These are phyloP conservation scores for Globisporangium polare DNA, from an alignment of 352 stramenopile genomes.

Conservation along the genomic window DNA sequence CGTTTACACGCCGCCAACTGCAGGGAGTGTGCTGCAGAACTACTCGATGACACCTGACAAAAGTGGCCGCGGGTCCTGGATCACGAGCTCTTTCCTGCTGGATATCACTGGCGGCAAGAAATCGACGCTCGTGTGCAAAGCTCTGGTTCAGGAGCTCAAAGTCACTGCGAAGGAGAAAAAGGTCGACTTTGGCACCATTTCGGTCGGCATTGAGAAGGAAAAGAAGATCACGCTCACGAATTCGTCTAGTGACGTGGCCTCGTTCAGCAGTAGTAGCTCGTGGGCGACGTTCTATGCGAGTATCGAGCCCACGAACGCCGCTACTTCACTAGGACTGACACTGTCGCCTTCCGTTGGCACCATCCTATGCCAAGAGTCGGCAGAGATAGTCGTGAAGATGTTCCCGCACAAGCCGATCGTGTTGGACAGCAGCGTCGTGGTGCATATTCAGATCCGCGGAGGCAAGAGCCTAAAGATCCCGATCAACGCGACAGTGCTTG, in stretches of 20 bases:
- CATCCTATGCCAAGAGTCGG: constrained; percentile 46
- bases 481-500: constrained; percentile 54
- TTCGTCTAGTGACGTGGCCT: constrained; percentile 9
- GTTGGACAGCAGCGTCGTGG: constrained; percentile 34
- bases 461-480: constrained; percentile 66
- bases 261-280: constrained; percentile 15
- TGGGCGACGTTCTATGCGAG: constrained; percentile 44
- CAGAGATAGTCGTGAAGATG: constrained; percentile 52
- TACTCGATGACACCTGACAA: not conserved
- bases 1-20: constrained; percentile 41
- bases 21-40: not conserved
- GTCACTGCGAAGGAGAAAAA: constrained; percentile 62
- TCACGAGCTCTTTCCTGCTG: constrained; percentile 46
- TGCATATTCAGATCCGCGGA: constrained; percentile 68
- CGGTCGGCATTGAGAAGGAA: constrained; percentile 68
- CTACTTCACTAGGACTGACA: constrained; percentile 33
- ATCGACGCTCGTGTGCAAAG: constrained; percentile 40
- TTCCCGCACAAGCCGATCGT: constrained; percentile 44
- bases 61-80: constrained; percentile 17
- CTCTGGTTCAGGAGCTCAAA: constrained; percentile 49
- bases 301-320: constrained; percentile 42
- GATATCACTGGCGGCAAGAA: constrained; percentile 53
- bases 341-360: constrained; percentile 38
- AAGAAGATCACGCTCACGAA: constrained; percentile 54
- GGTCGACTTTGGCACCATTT: constrained; percentile 78